These are phyloP conservation scores for Jatropha podagrica DNA, from an alignment of 441 rosid genomes.

Conservation along the genomic window DNA sequence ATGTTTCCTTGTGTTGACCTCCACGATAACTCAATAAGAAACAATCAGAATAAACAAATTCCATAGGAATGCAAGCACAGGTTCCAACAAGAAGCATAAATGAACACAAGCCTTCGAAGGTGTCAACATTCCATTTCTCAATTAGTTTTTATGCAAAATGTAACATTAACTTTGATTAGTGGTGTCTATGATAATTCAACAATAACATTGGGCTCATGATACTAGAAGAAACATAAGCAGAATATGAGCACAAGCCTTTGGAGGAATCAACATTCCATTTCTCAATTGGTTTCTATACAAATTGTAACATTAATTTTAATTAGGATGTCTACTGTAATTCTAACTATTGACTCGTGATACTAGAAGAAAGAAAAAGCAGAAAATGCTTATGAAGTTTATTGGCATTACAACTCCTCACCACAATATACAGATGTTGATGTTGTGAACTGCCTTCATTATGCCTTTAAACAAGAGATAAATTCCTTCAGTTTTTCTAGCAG, in stretches of 20 bases:
- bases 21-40: neutral
- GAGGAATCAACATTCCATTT: neutral
- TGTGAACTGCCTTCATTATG: neutral
- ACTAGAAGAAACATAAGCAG: neutral
- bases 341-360: neutral
- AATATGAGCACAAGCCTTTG: neutral
- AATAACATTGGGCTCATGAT: neutral
- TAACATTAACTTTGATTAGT: neutral
- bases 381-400: neutral
- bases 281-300: neutral
- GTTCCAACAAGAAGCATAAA: neutral
- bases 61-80: neutral
- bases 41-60: neutral
- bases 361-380: neutral
- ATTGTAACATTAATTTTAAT: neutral
- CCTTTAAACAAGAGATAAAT: neutral
- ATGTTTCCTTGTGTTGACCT: neutral
- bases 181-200: neutral
- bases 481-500: neutral
- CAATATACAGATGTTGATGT: neutral
- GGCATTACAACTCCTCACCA: neutral
- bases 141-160: neutral
- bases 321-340: neutral
- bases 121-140: neutral
- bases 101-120: neutral